A percentile compares a stretch with the other conserved stretches of the same genome.
These are phyloP conservation scores for Calonectria hongkongensis DNA, from an alignment of 2,329 filamentous ascomycete species.

Conservation along the genomic window DNA sequence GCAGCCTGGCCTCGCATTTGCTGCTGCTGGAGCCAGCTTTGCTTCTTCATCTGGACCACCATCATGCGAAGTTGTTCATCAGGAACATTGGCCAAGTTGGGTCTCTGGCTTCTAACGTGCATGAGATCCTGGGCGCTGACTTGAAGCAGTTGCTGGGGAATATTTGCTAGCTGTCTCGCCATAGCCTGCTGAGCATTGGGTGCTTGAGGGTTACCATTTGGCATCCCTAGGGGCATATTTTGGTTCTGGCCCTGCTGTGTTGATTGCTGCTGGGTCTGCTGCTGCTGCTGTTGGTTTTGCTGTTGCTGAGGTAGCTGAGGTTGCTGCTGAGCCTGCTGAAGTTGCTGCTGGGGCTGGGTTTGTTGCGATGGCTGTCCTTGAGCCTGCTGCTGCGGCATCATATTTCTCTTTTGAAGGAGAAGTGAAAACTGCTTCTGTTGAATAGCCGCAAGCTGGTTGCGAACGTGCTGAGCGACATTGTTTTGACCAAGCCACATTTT, in stretches of 20 bases:
- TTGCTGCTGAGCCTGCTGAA: conserved; percentile 49
- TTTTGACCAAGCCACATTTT: conserved; percentile 65
- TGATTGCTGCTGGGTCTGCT: conserved; percentile 46
- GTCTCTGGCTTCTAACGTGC: conserved; percentile 54
- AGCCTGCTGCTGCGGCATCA: conserved; percentile 55
- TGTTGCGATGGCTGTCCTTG: conserved; percentile 48
- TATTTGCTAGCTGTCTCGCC: conserved; percentile 51
- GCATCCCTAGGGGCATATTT: conserved; percentile 53
- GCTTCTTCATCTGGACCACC: conserved; percentile 59
- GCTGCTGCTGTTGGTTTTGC: conserved; percentile 43
- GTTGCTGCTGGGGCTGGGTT: conserved; percentile 42
- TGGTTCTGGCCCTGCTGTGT: conserved; percentile 56
- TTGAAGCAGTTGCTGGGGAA: conserved; percentile 59
- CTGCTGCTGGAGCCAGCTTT: conserved; percentile 56
- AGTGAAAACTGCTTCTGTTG: conserved; percentile 65
- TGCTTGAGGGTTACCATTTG: conserved; percentile 49
- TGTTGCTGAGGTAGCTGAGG: conserved; percentile 45
- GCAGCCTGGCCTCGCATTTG: conserved; percentile 60
- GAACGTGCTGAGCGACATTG: conserved; percentile 57
- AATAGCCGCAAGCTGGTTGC: conserved; percentile 57
- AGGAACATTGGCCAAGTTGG: conserved; percentile 53
- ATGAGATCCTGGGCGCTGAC: conserved; percentile 59
- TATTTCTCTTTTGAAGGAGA: conserved; percentile 56
- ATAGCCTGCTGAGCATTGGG: conserved; percentile 55
- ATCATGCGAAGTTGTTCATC: conserved; percentile 60